A percentile compares a stretch with the other conserved stretches of the same genome.
phyloP scores from a whole-genome alignment of 306 rosid species.

The Boehmeria nivea region DNA sequence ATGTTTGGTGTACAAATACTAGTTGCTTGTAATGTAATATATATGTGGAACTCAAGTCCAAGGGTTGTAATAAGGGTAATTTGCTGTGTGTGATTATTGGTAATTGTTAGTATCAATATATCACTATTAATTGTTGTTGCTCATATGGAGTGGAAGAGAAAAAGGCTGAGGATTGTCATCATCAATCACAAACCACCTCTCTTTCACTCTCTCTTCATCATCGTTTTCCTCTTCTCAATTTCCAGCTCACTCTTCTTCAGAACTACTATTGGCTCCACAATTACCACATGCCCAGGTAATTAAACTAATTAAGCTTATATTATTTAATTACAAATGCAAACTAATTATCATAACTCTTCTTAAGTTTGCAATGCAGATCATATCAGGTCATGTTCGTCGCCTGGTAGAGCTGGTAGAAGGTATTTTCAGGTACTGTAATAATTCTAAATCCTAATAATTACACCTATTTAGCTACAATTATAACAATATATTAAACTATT shows the following conservation, averaged over 20 bases:
- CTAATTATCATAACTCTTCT: no score
- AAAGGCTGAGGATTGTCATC: constrained; percentile 24
- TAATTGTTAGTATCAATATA: no score
- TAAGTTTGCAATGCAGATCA: constrained; percentile 33
- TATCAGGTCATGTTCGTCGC: constrained; percentile 26
- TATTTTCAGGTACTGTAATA: constrained; percentile 47
- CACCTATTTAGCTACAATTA: no score
- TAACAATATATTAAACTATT: no score
- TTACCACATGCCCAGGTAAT: constrained; percentile 43
- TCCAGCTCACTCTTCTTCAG: constrained; percentile 36
- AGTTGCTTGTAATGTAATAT: constrained; percentile 39
- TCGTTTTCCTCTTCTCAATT: constrained; percentile 36
- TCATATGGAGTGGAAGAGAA: constrained; percentile 72
- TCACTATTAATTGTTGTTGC: no score
- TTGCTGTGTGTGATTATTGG: constrained; percentile 4
- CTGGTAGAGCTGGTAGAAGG: constrained; percentile 25
- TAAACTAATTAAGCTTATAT: background rate
- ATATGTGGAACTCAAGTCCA: constrained; percentile 3
- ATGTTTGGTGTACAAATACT: constrained; percentile 2
- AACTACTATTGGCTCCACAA: constrained; percentile 21
- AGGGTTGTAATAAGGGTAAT: background rate
- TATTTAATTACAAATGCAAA: no score
- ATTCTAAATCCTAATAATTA: no score
- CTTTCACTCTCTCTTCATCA: constrained; percentile 15
- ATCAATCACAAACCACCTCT: constrained; percentile 29